phyloP scores from a whole-genome alignment of 257 asterid genomes.

The Solanum boliviense region DNA sequence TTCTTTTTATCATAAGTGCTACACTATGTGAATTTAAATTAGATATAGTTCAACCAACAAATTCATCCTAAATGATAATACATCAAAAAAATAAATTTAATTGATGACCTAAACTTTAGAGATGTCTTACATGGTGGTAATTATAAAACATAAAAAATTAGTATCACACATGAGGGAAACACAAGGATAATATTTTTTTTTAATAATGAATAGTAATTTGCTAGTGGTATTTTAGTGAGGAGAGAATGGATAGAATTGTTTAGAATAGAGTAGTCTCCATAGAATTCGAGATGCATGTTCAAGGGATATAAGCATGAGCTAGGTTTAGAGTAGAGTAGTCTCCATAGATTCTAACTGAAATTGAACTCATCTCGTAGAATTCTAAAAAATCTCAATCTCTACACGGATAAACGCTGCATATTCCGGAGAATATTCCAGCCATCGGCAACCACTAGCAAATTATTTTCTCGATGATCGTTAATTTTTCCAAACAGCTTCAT shows the following conservation, averaged over 20 bases:
- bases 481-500: not conserved
- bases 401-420: not conserved
- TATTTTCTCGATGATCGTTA: not conserved
- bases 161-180: not conserved
- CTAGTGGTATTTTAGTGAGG: not conserved
- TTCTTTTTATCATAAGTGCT: not conserved
- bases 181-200: not conserved
- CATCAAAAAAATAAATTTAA: too few species aligned
- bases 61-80: not conserved
- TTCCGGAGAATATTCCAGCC: slow-evolving; percentile 4
- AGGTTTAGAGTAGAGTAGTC: too few species aligned
- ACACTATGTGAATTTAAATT: not conserved
- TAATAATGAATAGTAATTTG: not conserved
- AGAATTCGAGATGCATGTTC: not conserved
- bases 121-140: not conserved
- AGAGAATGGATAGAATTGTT: not conserved
- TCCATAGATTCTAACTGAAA: too few species aligned
- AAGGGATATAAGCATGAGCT: not conserved
- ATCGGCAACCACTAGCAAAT: not conserved
- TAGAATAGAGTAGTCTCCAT: too few species aligned
- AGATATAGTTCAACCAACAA: not conserved
- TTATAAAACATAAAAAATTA: not conserved
- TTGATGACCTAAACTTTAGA: not conserved
- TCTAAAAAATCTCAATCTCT: too few species aligned
- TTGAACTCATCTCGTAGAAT: too few species aligned